Percentiles rank a stretch among this genome's conserved stretches.
These are phyloP conservation scores for Cryphonectria parasitica DNA, from an alignment of 2,329 filamentous ascomycete species.

Conservation along the genomic window DNA sequence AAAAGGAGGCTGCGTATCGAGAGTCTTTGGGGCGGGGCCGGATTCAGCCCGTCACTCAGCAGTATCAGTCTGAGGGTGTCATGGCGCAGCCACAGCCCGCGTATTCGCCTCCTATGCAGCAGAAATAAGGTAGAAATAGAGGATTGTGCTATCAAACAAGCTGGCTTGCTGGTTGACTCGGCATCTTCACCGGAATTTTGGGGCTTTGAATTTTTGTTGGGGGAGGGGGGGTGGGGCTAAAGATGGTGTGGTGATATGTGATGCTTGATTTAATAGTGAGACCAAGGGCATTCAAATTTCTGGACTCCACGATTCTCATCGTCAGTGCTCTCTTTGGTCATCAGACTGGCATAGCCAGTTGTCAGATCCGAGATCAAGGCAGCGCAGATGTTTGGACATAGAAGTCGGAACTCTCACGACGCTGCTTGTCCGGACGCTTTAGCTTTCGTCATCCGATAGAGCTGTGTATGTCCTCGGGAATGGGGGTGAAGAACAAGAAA, in stretches of 20 bases:
- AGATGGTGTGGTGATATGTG: background rate
- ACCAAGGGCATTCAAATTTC: background rate
- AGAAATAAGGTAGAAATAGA: background rate
- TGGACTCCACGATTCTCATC: constrained; percentile 35
- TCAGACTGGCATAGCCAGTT: constrained; percentile 44
- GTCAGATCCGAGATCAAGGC: constrained; percentile 41
- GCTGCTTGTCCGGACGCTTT: constrained; percentile 25
- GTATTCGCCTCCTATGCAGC: background rate
- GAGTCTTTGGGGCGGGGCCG: constrained; percentile 34
- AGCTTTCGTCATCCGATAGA: constrained; percentile 38
- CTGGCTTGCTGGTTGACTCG: background rate
- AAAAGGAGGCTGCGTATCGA: constrained; percentile 50
- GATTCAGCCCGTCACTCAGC: constrained; percentile 34
- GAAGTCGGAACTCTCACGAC: constrained; percentile 31
- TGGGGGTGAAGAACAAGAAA: background rate
- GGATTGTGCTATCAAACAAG: no score
- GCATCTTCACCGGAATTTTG: no score
- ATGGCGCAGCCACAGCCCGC: constrained; percentile 33
- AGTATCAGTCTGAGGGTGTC: constrained; percentile 38
- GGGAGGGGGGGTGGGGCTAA: no score
- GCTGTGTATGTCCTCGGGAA: background rate
- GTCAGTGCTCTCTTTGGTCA: constrained; percentile 67
- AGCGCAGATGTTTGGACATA: constrained; percentile 46
- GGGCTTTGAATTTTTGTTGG: background rate
- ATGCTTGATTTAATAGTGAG: background rate